Evolutionary conservation across 2,329 filamentous ascomycete genomes (phyloP).

Genomic region (Erysiphe neolycopersici): DNA sequence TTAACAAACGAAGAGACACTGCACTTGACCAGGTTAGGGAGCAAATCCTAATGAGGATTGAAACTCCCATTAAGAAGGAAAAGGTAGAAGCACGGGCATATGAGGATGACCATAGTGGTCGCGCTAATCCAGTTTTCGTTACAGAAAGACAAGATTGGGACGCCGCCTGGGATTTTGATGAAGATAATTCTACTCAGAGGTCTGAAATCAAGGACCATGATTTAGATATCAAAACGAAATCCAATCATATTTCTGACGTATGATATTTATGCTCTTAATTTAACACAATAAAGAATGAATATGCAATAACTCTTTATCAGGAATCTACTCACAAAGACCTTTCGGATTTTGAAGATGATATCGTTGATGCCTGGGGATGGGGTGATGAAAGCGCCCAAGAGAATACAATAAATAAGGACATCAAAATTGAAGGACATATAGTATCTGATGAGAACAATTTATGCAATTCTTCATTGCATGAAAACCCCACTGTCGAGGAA

Average conservation of each 20-base stretch:
- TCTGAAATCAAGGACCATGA: background rate
- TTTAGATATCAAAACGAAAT: background rate
- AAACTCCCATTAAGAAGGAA: conserved; percentile 44
- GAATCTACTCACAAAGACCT: background rate
- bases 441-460: background rate
- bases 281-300: no score
- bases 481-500: conserved; percentile 2
- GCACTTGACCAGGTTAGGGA: conserved; percentile 49
- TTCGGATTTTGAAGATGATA: conserved; percentile 15
- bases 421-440: background rate
- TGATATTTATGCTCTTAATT: no score
- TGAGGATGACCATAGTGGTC: background rate
- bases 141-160: conserved; percentile 40
- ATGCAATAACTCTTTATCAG: background rate
- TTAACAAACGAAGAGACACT: conserved; percentile 55
- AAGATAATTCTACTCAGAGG: conserved; percentile 17
- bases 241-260: no score
- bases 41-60: conserved; percentile 33
- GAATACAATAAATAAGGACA: background rate
- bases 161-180: conserved; percentile 46
- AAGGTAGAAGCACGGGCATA: conserved; percentile 57
- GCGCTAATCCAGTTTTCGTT: conserved; percentile 21
- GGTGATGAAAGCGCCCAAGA: conserved; percentile 33
- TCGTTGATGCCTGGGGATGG: conserved; percentile 47
- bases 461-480: background rate